Evolutionary conservation across 768 basidiomycete genomes (phyloP).

Genomic region (Rhodotorula paludigena): DNA sequence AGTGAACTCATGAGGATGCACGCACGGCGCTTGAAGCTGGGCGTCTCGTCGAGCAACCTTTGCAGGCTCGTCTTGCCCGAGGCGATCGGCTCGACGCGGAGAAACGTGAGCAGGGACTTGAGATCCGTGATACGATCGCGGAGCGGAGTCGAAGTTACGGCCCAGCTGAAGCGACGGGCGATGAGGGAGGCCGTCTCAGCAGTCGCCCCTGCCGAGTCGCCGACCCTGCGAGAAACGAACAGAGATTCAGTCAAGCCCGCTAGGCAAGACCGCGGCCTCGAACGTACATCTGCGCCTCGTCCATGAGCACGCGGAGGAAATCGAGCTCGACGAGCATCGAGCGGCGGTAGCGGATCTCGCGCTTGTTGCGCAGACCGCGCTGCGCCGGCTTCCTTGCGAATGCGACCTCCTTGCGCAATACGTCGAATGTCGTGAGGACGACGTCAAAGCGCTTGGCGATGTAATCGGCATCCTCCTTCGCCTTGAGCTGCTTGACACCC

Average conservation of each 20-base stretch:
- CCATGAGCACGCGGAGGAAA: conserved; percentile 47
- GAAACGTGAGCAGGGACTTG: conserved; percentile 45
- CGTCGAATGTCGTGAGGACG: conserved; percentile 42
- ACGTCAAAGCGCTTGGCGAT: conserved; percentile 35
- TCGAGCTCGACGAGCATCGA: conserved; percentile 40
- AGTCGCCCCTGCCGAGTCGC: conserved; percentile 25
- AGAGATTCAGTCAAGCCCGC: conserved; percentile 8
- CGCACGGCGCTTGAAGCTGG: conserved; percentile 27
- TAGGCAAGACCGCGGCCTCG: neutral
- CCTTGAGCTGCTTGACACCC: conserved; percentile 18
- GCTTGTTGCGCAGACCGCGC: conserved; percentile 21
- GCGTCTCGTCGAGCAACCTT: conserved; percentile 25
- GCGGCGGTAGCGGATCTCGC: conserved; percentile 27
- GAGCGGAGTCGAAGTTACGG: conserved; percentile 50
- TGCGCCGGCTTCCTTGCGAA: conserved; percentile 38
- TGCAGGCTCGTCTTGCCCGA: neutral
- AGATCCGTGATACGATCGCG: conserved; percentile 47
- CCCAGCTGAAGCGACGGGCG: conserved; percentile 46
- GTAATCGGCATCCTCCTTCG: neutral
- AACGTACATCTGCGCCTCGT: conserved; percentile 49
- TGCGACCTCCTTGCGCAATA: conserved; percentile 35
- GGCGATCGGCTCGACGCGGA: conserved; percentile 36
- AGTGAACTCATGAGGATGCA: neutral
- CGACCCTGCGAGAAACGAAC: conserved; percentile 19
- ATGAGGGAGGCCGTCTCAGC: conserved; percentile 48